Evolutionary conservation across 805 yeast species (phyloP).

Genomic region (Wickerhamiella lipophila): DNA sequence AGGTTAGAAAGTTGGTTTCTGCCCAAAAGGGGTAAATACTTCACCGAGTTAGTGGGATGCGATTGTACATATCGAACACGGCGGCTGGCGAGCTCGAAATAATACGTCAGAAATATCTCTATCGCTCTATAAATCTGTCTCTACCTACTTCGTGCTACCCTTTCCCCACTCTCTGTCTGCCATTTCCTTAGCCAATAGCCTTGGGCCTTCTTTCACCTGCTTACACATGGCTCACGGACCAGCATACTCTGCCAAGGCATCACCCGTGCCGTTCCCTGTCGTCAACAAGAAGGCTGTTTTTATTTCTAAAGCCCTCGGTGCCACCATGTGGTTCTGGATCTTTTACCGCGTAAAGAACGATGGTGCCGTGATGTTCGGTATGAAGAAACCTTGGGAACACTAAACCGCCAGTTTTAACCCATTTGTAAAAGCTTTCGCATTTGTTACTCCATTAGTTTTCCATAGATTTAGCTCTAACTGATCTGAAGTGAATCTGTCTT

Average conservation of each 20-base stretch:
- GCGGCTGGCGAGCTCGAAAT: no score
- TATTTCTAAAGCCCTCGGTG: slow-evolving; percentile 60
- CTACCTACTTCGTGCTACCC: no score
- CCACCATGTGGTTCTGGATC: slow-evolving; percentile 82
- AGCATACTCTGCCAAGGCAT: slow-evolving; percentile 30
- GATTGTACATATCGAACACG: no score
- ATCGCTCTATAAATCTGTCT: no score
- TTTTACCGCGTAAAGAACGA: slow-evolving; percentile 63
- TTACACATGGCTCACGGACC: slow-evolving; percentile 18
- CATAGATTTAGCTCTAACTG: not conserved
- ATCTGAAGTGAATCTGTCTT: not conserved
- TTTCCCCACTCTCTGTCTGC: no score
- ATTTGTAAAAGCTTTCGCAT: not conserved
- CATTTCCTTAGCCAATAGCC: not conserved
- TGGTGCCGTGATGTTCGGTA: slow-evolving; percentile 31
- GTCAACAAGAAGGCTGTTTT: slow-evolving; percentile 44
- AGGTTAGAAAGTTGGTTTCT: not conserved
- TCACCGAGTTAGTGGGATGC: no score
- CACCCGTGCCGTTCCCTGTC: slow-evolving; percentile 57
- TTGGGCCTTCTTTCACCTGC: not conserved
- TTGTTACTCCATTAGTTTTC: not conserved
- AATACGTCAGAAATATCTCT: no score
- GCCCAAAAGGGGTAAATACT: no score
- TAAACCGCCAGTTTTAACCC: not conserved
- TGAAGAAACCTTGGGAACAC: slow-evolving; percentile 35